phyloP scores from a whole-genome alignment of 208 protist genomes.

The Phytomonas sp. region DNA sequence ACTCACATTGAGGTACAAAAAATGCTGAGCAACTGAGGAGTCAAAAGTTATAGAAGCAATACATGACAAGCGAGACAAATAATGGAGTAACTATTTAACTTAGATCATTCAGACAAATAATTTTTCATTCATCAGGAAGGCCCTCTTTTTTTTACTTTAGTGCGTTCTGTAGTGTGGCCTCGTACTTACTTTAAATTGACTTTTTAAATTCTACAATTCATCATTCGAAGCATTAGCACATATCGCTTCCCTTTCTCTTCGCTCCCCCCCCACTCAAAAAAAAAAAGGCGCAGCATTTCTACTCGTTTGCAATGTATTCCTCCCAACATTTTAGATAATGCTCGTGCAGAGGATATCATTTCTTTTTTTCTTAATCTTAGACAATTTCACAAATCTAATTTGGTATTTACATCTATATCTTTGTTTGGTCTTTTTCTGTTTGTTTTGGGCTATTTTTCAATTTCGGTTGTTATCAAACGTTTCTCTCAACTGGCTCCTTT shows the following conservation, averaged over 20 bases:
- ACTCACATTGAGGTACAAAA: neutral
- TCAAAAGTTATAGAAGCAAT: neutral
- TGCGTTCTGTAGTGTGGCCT: neutral
- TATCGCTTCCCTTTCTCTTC: neutral
- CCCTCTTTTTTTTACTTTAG: neutral
- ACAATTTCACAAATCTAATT: neutral
- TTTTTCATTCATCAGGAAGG: neutral
- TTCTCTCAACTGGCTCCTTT: slow-evolving; percentile 1
- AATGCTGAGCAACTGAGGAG: neutral
- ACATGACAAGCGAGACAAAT: neutral
- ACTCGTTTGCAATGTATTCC: slow-evolving; percentile 7
- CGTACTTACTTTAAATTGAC: neutral
- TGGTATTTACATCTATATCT: slow-evolving; percentile 2
- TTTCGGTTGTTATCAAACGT: slow-evolving; percentile 9
- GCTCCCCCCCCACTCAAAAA: neutral
- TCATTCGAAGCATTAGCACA: neutral
- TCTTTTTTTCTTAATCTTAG: neutral
- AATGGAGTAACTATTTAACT: neutral
- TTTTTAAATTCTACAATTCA: neutral
- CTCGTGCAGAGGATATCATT: neutral
- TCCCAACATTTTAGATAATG: slow-evolving; percentile 4
- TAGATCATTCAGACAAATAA: neutral
- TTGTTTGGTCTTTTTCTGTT: slow-evolving; percentile 5
- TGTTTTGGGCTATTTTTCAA: neutral
- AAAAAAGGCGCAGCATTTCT: neutral